A percentile compares a stretch with the other conserved stretches of the same genome.
These are phyloP conservation scores for Hyphopichia homilentoma DNA, from an alignment of 805 yeast genomes.

Conservation along the genomic window DNA sequence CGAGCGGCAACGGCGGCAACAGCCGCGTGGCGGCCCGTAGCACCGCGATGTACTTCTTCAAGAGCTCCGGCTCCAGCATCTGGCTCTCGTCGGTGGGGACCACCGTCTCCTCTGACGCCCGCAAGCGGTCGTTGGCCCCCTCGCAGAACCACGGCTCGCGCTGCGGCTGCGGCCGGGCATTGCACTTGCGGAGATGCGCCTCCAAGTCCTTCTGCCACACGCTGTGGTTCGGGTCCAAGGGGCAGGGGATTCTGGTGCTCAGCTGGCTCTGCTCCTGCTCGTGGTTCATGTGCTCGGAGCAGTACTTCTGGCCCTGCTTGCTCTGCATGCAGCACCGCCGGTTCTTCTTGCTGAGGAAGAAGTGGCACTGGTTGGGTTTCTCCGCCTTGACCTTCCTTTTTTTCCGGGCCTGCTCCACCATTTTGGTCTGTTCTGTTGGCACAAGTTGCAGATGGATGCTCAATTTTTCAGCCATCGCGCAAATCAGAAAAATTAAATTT, in stretches of 20 bases:
- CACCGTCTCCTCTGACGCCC: conserved; percentile 4
- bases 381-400: conserved; percentile 3
- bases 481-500: not conserved
- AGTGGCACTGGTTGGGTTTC: conserved; percentile 39
- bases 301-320: conserved; percentile 43
- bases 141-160: conserved; percentile 48
- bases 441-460: not conserved
- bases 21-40: conserved; percentile 8
- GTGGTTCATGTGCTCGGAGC: conserved; percentile 57
- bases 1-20: conserved; percentile 15
- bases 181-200: conserved; percentile 62
- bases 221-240: conserved; percentile 71
- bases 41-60: conserved; percentile 14
- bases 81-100: conserved; percentile 5
- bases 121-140: conserved; percentile 41
- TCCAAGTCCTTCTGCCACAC: conserved; percentile 59
- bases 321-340: conserved; percentile 63
- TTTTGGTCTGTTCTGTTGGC: not conserved
- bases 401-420: conserved; percentile 5
- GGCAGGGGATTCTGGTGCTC: conserved; percentile 60
- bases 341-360: conserved; percentile 44
- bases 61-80: conserved; percentile 14
- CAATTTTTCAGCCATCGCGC: conserved; percentile 2
- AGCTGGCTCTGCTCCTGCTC: conserved; percentile 11
- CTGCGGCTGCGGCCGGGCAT: conserved; percentile 33